Conservation (phyloP, 2,329 filamentous ascomycete genomes). For the Rutstroemia sp. region DNA sequence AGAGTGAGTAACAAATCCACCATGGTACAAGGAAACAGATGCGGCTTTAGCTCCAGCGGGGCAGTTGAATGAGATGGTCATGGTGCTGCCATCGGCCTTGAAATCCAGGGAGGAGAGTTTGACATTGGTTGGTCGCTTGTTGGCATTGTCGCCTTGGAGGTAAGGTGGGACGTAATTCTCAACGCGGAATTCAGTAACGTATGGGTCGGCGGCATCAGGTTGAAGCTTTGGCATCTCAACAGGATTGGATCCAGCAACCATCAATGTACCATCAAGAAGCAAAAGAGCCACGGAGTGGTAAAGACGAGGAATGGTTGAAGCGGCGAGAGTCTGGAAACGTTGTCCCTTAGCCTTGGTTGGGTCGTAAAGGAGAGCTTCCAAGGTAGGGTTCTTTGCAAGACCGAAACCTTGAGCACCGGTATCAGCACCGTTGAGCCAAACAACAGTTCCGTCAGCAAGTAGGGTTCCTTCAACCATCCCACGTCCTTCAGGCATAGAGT, state of each 20-base stretch:
- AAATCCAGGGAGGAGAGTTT: constrained; percentile 38
- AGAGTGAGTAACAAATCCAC: constrained; percentile 53
- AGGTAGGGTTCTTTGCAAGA: constrained; percentile 44
- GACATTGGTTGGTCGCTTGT: constrained; percentile 41
- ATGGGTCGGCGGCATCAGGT: constrained; percentile 39
- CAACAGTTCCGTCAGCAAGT: constrained; percentile 51
- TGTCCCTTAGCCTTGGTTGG: constrained; percentile 41
- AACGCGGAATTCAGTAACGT: constrained; percentile 52
- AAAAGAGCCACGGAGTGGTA: constrained; percentile 56
- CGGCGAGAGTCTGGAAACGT: constrained; percentile 40
- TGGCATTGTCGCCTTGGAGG: constrained; percentile 42
- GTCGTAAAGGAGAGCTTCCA: constrained; percentile 51
- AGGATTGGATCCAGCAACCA: constrained; percentile 54
- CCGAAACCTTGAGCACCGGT: constrained; percentile 53
- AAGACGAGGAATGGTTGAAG: constrained; percentile 39
- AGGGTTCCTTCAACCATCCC: constrained; percentile 54
- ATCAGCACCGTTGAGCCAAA: constrained; percentile 53
- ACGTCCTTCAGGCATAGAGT: constrained; percentile 49
- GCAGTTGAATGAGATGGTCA: constrained; percentile 41
- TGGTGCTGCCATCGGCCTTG: constrained; percentile 34
- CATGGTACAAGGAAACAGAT: constrained; percentile 48
- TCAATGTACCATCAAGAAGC: constrained; percentile 50
- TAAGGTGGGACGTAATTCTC: constrained; percentile 57
- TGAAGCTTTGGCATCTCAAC: constrained; percentile 48
- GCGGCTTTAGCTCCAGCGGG: constrained; percentile 35